These are phyloP conservation scores for Taphrina populina DNA, from an alignment of 1,139 yeast genomes.

Conservation along the genomic window DNA sequence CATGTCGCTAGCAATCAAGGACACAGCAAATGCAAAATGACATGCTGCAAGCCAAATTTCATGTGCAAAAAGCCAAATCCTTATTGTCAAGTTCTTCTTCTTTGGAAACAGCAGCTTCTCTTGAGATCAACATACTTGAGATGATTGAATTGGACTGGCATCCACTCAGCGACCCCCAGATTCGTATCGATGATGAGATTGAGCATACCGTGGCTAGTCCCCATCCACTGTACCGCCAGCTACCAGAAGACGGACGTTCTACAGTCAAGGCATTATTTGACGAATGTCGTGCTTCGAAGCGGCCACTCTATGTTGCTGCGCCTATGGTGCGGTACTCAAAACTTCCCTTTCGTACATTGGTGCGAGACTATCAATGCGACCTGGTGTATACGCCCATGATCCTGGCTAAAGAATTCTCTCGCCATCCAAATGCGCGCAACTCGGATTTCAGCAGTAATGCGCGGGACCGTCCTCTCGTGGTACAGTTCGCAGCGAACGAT, in stretches of 20 bases:
- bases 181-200: conserved; percentile 7
- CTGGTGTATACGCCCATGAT: conserved; percentile 96
- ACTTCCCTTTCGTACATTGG: conserved; percentile 80
- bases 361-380: conserved; percentile 72
- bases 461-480: conserved; percentile 60
- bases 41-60: too few species aligned
- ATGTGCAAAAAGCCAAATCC: too few species aligned
- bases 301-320: conserved; percentile 80
- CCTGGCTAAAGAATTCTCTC: conserved; percentile 86
- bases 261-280: conserved; percentile 48
- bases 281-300: conserved; percentile 49
- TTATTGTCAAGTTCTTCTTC: conserved; percentile 91
- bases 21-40: too few species aligned
- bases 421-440: conserved; percentile 74
- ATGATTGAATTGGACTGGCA: conserved; percentile 3
- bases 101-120: conserved; percentile 64
- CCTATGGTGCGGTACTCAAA: conserved; percentile 98
- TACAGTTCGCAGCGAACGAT: conserved; percentile 89
- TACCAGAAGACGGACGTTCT: background rate
- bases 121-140: too few species aligned
- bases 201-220: background rate
- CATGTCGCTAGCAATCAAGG: too few species aligned
- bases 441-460: conserved; percentile 80
- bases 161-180: background rate
- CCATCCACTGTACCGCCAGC: conserved; percentile 15